Evolutionary conservation across 306 rosid species (phyloP), one percentile per base, ranked within the genome.

Genomic region (Abrus precatorius): DNA sequence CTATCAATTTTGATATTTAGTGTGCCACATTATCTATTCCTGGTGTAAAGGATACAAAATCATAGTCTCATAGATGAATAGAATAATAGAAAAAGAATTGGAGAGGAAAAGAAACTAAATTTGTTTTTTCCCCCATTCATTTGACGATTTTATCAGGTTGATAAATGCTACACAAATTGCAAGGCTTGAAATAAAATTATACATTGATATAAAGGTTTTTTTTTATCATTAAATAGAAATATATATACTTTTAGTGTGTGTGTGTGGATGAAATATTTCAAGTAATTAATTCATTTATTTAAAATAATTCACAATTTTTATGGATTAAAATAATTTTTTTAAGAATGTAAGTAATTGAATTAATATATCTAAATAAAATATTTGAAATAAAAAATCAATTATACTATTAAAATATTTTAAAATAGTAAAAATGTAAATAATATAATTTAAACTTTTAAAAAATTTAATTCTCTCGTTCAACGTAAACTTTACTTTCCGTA

Each of bases 1-100:
- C 73, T 49, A n/a, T 59, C 57, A n/a, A 74, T 79, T 83, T 84
- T 79, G 69, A 29, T 55, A 55, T 69, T 62, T 52, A 27, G 81
- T 30, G 78, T 67, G 74, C 64, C 72, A 65, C 43, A 30, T 62
- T 49, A 48, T 63, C 41, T 47, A 36, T 59, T 32, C 60, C 5
- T 44, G 77, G 41, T 70, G 12, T 44, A 32, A 69, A 54, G 75
- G 66, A 78, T 69, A 20, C 48, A 34, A 67, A 78, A 41, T 61
- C 72, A 55, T 60, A 65, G 73, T 57, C 75, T 38, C 55, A 60
- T 56, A 66, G 73, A 48, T 78, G 71, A 47, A 28, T 56, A 74
- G 63, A 10, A 56, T 45, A 11, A 34, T 56, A 72, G 11, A 7
- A 30, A 66, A 13, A 55, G 72, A 69, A 57, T 66, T 47, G 72